Percentiles rank a stretch among this genome's conserved stretches.
These are phyloP conservation scores for Fusarium neocosmosporiellum DNA, from an alignment of 2,329 filamentous ascomycete genomes.

Conservation along the genomic window DNA sequence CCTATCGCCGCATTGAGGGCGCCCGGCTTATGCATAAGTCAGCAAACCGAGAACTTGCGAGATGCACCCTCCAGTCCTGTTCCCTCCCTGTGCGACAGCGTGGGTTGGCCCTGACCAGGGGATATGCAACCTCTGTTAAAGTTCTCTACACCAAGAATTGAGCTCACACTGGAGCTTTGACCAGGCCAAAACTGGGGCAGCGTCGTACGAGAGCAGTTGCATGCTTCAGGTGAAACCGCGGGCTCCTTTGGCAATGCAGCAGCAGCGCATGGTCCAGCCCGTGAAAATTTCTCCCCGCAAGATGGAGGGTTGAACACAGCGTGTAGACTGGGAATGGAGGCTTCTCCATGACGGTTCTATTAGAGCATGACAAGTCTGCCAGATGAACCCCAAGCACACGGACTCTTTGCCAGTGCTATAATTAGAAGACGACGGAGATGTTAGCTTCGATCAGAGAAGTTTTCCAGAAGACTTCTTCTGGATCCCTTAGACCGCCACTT, in stretches of 20 bases:
- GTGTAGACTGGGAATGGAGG: background rate
- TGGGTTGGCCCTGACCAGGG: background rate
- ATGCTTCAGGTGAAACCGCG: conserved; percentile 36
- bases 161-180: conserved; percentile 19
- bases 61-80: background rate
- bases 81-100: background rate
- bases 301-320: background rate
- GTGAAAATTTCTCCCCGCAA: background rate
- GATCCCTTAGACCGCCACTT: conserved; percentile 24
- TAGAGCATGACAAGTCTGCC: conserved; percentile 1
- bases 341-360: background rate
- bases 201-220: conserved; percentile 21
- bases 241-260: conserved; percentile 20
- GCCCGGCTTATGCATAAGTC: conserved; percentile 17
- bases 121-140: background rate
- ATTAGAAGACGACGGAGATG: background rate
- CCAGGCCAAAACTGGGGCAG: conserved; percentile 17
- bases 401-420: background rate
- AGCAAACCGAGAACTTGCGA: conserved; percentile 5
- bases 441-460: conserved; percentile 1
- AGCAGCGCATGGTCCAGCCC: conserved; percentile 5
- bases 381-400: background rate
- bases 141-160: conserved; percentile 11
- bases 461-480: conserved; percentile 22
- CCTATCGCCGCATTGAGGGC: conserved; percentile 11